Evolutionary conservation across 2,329 filamentous ascomycete genomes (phyloP), one percentile per base, ranked within the genome.

Genomic region (Mariannaea sp.): DNA sequence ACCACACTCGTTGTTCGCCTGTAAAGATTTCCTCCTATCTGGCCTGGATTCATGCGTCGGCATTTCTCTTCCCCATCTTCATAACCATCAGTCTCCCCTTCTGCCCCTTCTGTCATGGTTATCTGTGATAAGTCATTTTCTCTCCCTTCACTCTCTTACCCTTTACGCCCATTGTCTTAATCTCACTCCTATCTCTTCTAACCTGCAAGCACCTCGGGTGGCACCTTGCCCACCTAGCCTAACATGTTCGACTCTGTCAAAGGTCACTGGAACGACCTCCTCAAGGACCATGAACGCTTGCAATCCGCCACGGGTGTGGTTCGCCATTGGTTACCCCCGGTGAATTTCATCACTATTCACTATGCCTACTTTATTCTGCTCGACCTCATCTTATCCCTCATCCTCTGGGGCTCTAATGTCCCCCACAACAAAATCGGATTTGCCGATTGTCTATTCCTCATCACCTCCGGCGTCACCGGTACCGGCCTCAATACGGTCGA

Each of bases 401-500:
- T 89, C 45, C 85, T 89, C 64, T 89, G 80, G 78, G 77, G 75
- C 7, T 75, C 79, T 0, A 83, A 82, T 1, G 75, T 75, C 2
- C 80, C 82, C 1, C 65, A 70, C 14, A 68, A 72, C 46, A 80
- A 75, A 57, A 75, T 89, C 43, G 70, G 72, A 39, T 90, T 85
- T 68, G 78, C 78, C 30, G 86, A 90, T 65, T 78, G 82, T n/a
- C 69, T 90, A 13, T 90, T 89, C 66, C 70, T 89, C 45, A 80
- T 81, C 44, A 77, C 85, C 33, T 87, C 83, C 49, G 85, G 86
- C 36, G 85, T 89, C 74, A 88, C 85, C 6, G 77, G 83, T 47
- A 81, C 86, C 6, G 87, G 87, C 0, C 73, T 90, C 51, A 89
- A 88, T 62, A 87, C 86, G 1, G 80, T 85, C 60, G 83, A 87